A percentile compares a stretch with the other conserved stretches of the same genome.
Conservation (phyloP, 169 alveolate genomes). For the Plasmodium malariae region DNA sequence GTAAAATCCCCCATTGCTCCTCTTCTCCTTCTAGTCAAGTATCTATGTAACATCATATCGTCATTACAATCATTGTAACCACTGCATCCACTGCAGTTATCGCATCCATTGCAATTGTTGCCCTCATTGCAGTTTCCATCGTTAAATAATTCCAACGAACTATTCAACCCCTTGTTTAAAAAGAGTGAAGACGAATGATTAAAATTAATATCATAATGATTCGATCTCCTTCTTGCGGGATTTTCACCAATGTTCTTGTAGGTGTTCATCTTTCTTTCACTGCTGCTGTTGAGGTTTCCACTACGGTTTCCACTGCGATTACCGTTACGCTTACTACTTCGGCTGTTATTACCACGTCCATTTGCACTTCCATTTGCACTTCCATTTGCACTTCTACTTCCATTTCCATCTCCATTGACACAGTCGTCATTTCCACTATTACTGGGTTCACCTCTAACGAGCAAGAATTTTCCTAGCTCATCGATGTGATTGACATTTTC, state of each 20-base stretch:
- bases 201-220: background rate
- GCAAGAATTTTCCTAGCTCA: constrained; percentile 35
- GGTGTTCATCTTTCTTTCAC: background rate
- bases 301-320: background rate
- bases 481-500: constrained; percentile 34
- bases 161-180: background rate
- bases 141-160: background rate
- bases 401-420: background rate
- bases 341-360: background rate
- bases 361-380: background rate
- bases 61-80: too few relatives aligned
- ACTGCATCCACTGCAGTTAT: too few relatives aligned
- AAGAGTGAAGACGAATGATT: background rate
- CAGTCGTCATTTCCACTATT: background rate
- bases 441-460: constrained; percentile 10
- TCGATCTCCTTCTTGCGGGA: background rate
- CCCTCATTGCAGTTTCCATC: constrained; percentile 32
- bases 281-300: background rate
- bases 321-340: background rate
- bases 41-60: background rate
- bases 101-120: too few relatives aligned
- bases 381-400: background rate
- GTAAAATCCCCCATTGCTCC: background rate
- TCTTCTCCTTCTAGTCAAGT: constrained; percentile 25
- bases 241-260: background rate